Conservation (phyloP, 768 basidiomycete species). For the Trametes meyenii region DNA sequence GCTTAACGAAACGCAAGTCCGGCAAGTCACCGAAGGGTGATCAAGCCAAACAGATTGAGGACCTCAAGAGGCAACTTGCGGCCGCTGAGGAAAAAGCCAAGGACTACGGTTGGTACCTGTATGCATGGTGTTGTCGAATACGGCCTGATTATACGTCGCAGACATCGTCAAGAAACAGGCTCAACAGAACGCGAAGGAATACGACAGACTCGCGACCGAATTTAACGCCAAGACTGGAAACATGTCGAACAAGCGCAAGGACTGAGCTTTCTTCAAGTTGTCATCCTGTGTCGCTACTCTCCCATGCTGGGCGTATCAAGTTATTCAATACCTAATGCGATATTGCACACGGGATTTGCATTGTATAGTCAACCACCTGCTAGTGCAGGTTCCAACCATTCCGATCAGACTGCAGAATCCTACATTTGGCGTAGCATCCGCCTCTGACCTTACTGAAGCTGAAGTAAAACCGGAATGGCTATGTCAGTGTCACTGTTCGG, state of each 20-base stretch:
- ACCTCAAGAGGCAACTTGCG: conserved; percentile 69
- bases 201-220: conserved; percentile 79
- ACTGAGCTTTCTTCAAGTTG: conserved; percentile 39
- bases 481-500: too few species aligned
- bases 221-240: conserved; percentile 71
- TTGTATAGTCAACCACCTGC: too few species aligned
- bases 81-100: conserved; percentile 57
- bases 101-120: conserved; percentile 42
- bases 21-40: conserved; percentile 42
- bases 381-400: too few species aligned
- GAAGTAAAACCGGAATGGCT: too few species aligned
- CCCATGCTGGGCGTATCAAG: too few species aligned
- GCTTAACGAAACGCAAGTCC: conserved; percentile 27
- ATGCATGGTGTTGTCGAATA: too few species aligned
- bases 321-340: too few species aligned
- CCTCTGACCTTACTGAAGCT: too few species aligned
- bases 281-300: background rate
- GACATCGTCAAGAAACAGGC: conserved; percentile 86
- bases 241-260: conserved; percentile 63
- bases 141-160: conserved; percentile 31
- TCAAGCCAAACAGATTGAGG: conserved; percentile 58
- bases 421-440: too few species aligned
- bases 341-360: too few species aligned
- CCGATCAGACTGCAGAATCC: too few species aligned
- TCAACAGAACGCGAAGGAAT: conserved; percentile 74